phyloP scores from a whole-genome alignment of 1,284 basidiomycete species.

The Rhodotorula sp. region DNA sequence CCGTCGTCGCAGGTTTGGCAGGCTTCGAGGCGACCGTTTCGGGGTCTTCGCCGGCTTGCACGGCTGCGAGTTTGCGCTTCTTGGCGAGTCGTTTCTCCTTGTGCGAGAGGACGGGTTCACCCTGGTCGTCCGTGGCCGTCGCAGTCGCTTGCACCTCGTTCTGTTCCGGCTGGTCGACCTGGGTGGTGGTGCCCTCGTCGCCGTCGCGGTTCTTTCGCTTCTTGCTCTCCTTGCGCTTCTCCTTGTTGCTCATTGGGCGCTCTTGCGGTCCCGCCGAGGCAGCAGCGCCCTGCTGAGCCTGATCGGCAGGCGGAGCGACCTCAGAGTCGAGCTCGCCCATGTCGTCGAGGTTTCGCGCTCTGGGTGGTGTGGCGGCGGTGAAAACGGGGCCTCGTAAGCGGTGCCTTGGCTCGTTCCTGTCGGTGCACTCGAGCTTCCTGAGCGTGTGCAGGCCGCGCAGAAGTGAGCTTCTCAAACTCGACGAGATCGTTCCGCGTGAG shows the following conservation, averaged over 20 bases:
- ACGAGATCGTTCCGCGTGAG: background rate
- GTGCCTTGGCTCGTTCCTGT: too few species aligned
- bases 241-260: slow-evolving; percentile 1
- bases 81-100: slow-evolving; percentile 42
- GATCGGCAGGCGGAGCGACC: background rate
- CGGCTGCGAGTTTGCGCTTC: slow-evolving; percentile 34
- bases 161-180: background rate
- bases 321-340: background rate
- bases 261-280: background rate
- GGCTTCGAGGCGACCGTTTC: background rate
- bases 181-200: background rate
- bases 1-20: background rate
- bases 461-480: background rate
- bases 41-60: slow-evolving; percentile 21
- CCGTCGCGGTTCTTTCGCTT: slow-evolving; percentile 4
- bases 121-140: slow-evolving; percentile 12
- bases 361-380: background rate
- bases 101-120: slow-evolving; percentile 32
- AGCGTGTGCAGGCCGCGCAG: too few species aligned
- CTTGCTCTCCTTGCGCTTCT: slow-evolving; percentile 9
- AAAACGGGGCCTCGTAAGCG: too few species aligned
- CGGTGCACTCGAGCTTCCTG: too few species aligned
- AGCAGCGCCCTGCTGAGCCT: background rate
- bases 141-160: background rate
- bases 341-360: background rate